Evolutionary conservation across 352 stramenopile species (phyloP).

Genomic region (Pythium monospermum): DNA sequence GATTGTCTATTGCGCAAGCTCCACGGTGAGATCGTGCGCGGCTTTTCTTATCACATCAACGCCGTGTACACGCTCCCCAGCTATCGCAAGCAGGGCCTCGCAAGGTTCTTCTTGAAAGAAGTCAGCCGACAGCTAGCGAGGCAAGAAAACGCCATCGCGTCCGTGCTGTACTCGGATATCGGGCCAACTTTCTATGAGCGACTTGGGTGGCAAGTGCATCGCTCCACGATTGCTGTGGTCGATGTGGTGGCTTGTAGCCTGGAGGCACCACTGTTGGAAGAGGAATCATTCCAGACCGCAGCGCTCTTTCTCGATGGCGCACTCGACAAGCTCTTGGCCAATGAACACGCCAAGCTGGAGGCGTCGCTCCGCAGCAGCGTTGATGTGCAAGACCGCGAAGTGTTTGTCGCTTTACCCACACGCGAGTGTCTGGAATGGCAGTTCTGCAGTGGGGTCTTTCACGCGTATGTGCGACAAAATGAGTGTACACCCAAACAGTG

Average conservation of each 20-base stretch:
- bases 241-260: not conserved
- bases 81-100: conserved; percentile 43
- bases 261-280: not conserved
- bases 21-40: conserved; percentile 30
- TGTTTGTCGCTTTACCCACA: conserved; percentile 41
- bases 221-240: conserved; percentile 38
- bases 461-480: conserved; percentile 29
- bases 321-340: conserved; percentile 33
- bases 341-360: conserved; percentile 29
- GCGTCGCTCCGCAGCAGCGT: no score
- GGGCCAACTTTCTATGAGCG: conserved; percentile 53
- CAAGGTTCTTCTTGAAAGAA: conserved; percentile 37
- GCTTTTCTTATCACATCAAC: conserved; percentile 52
- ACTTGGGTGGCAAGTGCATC: conserved; percentile 46
- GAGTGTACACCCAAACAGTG: conserved; percentile 34
- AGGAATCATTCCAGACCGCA: not conserved
- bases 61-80: conserved; percentile 58
- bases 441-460: conserved; percentile 54
- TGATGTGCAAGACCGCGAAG: conserved; percentile 26
- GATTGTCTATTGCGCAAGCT: conserved; percentile 35
- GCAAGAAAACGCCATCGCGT: conserved; percentile 31
- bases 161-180: conserved; percentile 64
- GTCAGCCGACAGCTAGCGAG: conserved; percentile 31
- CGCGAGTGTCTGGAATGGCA: conserved; percentile 61
- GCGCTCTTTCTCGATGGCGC: conserved; percentile 31